Conservation (phyloP, 495 filamentous ascomycete species). For the Lasiosphaeria ovina region DNA sequence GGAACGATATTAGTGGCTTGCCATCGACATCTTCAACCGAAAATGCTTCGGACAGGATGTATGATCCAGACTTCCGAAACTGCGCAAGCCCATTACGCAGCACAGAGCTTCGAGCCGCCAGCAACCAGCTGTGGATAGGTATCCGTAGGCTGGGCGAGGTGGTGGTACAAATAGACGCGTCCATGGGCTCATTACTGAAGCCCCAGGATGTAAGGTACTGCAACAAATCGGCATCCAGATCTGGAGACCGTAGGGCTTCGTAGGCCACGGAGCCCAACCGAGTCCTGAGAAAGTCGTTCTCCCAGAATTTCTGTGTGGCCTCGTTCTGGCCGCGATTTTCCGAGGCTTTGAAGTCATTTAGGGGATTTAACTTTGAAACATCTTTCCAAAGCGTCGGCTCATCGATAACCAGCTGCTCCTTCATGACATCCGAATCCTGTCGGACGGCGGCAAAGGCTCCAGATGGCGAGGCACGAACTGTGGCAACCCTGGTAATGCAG, state of each 20-base stretch:
- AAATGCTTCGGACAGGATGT: conserved; percentile 52
- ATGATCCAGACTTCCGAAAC: conserved; percentile 41
- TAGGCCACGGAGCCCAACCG: conserved; percentile 39
- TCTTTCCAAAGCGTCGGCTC: conserved; percentile 70
- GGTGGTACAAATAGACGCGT: conserved; percentile 52
- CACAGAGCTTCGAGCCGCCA: conserved; percentile 68
- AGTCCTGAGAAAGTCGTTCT: conserved; percentile 26
- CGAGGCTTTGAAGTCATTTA: conserved; percentile 46
- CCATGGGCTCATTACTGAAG: conserved; percentile 38
- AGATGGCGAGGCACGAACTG: conserved; percentile 81
- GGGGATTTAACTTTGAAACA: conserved; percentile 64
- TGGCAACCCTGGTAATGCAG: conserved; percentile 75
- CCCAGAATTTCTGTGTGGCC: conserved; percentile 36
- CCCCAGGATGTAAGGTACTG: conserved; percentile 39
- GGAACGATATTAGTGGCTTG: conserved; percentile 55
- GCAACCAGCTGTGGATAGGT: conserved; percentile 79
- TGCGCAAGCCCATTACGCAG: conserved; percentile 61
- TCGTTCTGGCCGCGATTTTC: conserved; percentile 28
- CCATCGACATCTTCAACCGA: conserved; percentile 55
- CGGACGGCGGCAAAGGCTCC: conserved; percentile 88
- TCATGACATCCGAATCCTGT: conserved; percentile 78
- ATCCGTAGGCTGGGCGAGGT: conserved; percentile 62
- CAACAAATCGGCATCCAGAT: conserved; percentile 56
- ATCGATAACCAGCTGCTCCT: conserved; percentile 65
- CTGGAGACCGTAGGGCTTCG: conserved; percentile 51